Base-by-base conservation (phyloP, 495 filamentous ascomycete genomes). In the Pyronema omphalodes region DNA sequence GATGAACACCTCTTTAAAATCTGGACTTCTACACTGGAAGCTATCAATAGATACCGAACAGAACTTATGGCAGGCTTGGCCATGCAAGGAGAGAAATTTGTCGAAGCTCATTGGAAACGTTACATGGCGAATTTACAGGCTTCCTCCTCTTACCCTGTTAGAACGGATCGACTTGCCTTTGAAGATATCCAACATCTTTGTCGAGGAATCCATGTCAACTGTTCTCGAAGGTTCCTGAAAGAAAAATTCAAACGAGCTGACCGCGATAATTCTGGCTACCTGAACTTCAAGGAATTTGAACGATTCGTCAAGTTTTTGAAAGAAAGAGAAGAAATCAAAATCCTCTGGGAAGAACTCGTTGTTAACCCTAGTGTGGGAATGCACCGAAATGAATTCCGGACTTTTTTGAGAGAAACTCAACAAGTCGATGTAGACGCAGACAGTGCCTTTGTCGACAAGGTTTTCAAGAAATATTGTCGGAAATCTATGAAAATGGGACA, bases 1-100 rank as follows among this genome's bases (percentile, higher is more conserved):
- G 76, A 76, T 43, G 74, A 80, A 48, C 71, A 75, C 51, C 73
- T 75, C 11, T 83, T 93, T 59, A 70, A 79, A 8, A 70, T 83
- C 7, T 95, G 89, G 91, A 85, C 79, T 11, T 76, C 77, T 11
- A 84, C 84, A 6, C 74, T 98, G 6, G 81, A 93, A 51, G 72
- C 78, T 40, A 81, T 94, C 47, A 79, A 79, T 33, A 82, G 81
- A 48, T 84, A 87, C 58, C 81, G 91, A 44, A 82, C 86, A 52
- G 84, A 88, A 48, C 77, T 93, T 54, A 94, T 95, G 79, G 76
- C 84, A 17, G 88, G 84, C 23, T 67, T 96, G 55, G 82, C 84
- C 66, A 79, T 71, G 36, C 76, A 77, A 54, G 81, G 82, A 63
- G 87, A 95, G 63, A 81, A 80, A 53, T 82, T 82, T 46, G 73